These are phyloP conservation scores for Diaporthe citri DNA, from an alignment of 2,329 filamentous ascomycete species.

Conservation along the genomic window DNA sequence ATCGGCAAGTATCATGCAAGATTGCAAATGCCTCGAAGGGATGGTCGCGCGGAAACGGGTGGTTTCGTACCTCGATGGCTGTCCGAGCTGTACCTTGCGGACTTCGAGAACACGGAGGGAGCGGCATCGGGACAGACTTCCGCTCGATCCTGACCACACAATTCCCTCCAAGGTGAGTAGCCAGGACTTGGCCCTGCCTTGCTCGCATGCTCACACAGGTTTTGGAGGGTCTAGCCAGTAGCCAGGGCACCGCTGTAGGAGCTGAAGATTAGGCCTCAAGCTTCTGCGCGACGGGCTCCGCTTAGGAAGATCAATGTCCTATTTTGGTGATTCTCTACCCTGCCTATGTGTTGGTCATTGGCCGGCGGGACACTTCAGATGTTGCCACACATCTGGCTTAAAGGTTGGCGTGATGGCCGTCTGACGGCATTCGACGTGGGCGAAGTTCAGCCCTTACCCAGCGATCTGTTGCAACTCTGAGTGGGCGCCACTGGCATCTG, in stretches of 20 bases:
- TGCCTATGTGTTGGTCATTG: conserved; percentile 1
- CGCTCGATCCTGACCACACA: conserved; percentile 12
- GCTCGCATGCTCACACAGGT: conserved; percentile 1
- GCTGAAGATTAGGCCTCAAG: conserved; percentile 26
- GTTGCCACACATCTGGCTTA: conserved; percentile 20
- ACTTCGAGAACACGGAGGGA: not conserved
- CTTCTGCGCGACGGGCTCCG: conserved; percentile 12
- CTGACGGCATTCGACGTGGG: conserved; percentile 5
- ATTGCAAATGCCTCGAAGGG: not conserved
- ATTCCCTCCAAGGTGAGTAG: not conserved
- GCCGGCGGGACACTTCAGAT: not conserved
- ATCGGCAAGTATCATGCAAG: conserved; percentile 2
- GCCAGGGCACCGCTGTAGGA: not conserved
- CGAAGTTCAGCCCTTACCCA: conserved; percentile 30
- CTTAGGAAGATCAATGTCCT: conserved; percentile 21
- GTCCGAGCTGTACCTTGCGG: not conserved
- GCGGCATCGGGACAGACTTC: conserved; percentile 4
- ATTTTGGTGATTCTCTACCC: not conserved
- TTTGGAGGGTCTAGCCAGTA: not conserved
- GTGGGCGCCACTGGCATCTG: not conserved
- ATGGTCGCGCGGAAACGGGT: not conserved
- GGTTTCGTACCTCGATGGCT: not conserved
- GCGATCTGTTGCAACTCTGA: conserved; percentile 3
- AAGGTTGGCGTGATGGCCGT: conserved; percentile 22
- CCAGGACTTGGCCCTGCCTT: not conserved